These are phyloP conservation scores for Arctium lappa DNA, from an alignment of 129 eudicot species.

Conservation along the genomic window DNA sequence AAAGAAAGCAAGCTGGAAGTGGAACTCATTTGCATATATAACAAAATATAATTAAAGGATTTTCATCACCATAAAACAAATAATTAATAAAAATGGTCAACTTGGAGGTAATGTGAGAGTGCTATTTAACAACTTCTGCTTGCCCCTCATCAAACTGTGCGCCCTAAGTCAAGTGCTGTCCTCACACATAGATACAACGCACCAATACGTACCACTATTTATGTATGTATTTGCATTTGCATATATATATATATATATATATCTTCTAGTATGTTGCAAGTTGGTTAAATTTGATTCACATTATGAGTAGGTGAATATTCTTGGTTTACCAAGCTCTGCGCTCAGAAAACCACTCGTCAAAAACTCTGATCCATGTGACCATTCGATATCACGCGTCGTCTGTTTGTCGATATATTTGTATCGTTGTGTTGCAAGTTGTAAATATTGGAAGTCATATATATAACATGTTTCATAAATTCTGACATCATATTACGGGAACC, in stretches of 20 bases:
- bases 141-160: background rate
- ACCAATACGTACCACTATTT: background rate
- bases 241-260: background rate
- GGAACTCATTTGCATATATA: background rate
- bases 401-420: background rate
- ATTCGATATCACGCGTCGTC: background rate
- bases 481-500: background rate
- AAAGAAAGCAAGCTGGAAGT: conserved; percentile 1
- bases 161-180: background rate
- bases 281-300: background rate
- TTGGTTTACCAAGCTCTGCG: background rate
- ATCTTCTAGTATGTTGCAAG: background rate
- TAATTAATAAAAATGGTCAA: background rate
- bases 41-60: background rate
- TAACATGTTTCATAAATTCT: background rate
- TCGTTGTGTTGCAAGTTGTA: background rate
- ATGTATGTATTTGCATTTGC: background rate
- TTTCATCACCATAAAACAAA: background rate
- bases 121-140: background rate
- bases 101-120: background rate
- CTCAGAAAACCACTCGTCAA: background rate
- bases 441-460: background rate
- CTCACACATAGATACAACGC: background rate
- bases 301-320: background rate
- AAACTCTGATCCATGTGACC: too few relatives aligned